Evolutionary conservation across 169 alveolate genomes (phyloP).

Genomic region (Cryptosporidium ryanae): DNA sequence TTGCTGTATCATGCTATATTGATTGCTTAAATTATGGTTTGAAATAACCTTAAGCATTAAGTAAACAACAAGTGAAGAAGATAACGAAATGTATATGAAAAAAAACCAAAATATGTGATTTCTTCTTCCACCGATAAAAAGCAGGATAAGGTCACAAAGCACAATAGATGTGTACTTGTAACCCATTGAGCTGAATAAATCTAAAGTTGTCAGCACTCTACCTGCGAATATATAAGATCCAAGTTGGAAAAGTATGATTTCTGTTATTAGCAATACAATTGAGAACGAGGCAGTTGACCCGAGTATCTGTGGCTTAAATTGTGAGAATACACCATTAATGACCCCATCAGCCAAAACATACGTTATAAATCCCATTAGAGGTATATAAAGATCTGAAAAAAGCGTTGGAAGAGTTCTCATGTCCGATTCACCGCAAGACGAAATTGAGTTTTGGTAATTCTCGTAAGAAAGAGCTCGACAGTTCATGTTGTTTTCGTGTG

Average conservation of each 20-base stretch:
- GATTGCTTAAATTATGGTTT: slow-evolving; percentile 12
- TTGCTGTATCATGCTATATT: slow-evolving; percentile 49
- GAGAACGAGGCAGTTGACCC: slow-evolving; percentile 74
- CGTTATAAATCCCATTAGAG: slow-evolving; percentile 62
- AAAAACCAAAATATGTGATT: slow-evolving; percentile 34
- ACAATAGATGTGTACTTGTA: slow-evolving; percentile 66
- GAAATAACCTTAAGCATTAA: slow-evolving; percentile 56
- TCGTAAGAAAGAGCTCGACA: slow-evolving; percentile 30
- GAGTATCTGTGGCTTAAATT: slow-evolving; percentile 64
- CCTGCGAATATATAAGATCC: slow-evolving; percentile 62
- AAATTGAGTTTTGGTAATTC: slow-evolving; percentile 36
- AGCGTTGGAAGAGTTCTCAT: slow-evolving; percentile 55
- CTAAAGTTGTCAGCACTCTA: slow-evolving; percentile 47
- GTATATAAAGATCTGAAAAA: slow-evolving; percentile 67
- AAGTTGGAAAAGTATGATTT: slow-evolving; percentile 33
- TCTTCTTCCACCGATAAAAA: slow-evolving; percentile 46
- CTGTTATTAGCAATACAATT: slow-evolving; percentile 38
- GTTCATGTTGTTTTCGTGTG: slow-evolving; percentile 20
- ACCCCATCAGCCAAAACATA: slow-evolving; percentile 72
- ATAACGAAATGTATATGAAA: slow-evolving; percentile 44
- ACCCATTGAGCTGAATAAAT: slow-evolving; percentile 47
- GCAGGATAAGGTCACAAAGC: slow-evolving; percentile 24
- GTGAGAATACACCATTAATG: slow-evolving; percentile 58
- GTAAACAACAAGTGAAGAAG: slow-evolving; percentile 51
- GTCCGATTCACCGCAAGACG: slow-evolving; percentile 27